Percentiles rank a stretch among this genome's conserved stretches.
Conservation (phyloP, 2,329 filamentous ascomycete genomes). For the Colletotrichum filicis region DNA sequence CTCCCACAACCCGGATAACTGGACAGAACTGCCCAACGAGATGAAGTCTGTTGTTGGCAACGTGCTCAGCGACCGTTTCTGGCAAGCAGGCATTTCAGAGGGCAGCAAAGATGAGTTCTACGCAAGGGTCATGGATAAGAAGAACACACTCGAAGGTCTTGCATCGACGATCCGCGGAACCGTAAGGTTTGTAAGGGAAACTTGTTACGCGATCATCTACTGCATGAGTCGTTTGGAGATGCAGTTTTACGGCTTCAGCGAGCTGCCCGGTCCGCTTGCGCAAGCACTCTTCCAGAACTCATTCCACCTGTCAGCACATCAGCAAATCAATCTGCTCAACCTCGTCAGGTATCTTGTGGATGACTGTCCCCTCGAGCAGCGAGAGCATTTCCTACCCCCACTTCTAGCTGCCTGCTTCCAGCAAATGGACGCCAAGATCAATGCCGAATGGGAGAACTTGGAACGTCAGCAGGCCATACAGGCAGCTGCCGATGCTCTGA, state of each 20-base stretch:
- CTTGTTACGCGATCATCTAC: conserved; percentile 93
- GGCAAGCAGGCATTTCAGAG: conserved; percentile 96
- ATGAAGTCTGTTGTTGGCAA: conserved; percentile 82
- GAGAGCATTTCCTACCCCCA: conserved; percentile 84
- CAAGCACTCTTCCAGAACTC: conserved; percentile 87
- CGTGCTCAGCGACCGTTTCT: conserved; percentile 94
- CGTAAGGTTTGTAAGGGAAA: conserved; percentile 89
- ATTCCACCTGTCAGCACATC: conserved; percentile 86
- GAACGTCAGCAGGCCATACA: conserved; percentile 70
- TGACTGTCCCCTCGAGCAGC: conserved; percentile 84
- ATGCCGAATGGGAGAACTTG: conserved; percentile 85
- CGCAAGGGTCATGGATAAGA: conserved; percentile 88
- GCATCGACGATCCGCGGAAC: conserved; percentile 92
- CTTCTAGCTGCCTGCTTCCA: conserved; percentile 84
- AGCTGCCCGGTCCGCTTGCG: conserved; percentile 84
- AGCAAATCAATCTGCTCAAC: conserved; percentile 92
- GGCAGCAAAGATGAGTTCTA: conserved; percentile 98
- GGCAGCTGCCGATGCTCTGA: conserved; percentile 80
- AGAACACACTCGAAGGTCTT: conserved; percentile 89
- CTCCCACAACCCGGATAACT: conserved; percentile 88
- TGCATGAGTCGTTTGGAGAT: conserved; percentile 89
- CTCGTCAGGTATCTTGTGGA: conserved; percentile 90
- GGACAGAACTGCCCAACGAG: conserved; percentile 79
- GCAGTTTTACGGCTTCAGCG: conserved; percentile 90
- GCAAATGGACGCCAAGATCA: conserved; percentile 89